Percentiles rank a stretch among this genome's conserved stretches.
These are phyloP conservation scores for Debaryomyces castellii DNA, from an alignment of 805 yeast genomes.

Conservation along the genomic window DNA sequence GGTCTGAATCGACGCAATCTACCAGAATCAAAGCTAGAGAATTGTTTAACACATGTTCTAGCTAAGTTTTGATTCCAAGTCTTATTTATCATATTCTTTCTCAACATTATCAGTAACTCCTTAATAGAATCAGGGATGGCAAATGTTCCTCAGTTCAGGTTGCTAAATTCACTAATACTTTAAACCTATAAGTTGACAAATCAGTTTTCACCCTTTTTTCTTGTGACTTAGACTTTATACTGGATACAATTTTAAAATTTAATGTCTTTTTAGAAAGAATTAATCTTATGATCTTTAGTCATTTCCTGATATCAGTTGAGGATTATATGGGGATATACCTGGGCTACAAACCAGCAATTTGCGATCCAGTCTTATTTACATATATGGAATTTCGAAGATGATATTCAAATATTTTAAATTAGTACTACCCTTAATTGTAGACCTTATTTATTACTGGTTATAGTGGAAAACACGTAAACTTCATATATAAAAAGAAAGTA, in stretches of 20 bases:
- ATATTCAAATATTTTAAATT: no score
- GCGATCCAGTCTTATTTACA: background rate
- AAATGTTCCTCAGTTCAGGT: background rate
- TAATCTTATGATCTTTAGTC: background rate
- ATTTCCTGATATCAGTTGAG: background rate
- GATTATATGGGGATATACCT: background rate
- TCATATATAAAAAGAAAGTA: no score
- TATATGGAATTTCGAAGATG: no score
- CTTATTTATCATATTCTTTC: background rate
- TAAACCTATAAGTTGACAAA: no score
- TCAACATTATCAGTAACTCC: background rate
- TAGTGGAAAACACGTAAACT: no score
- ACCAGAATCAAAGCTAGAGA: background rate
- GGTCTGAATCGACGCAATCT: background rate
- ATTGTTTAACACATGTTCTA: background rate
- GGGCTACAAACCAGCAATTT: slow-evolving; percentile 1
- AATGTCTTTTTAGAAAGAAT: background rate
- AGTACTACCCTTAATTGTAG: no score
- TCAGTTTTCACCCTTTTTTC: background rate
- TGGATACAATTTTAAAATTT: no score
- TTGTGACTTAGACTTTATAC: no score
- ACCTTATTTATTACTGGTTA: no score
- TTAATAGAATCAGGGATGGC: background rate
- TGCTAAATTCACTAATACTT: background rate
- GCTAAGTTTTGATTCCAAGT: background rate